Evolutionary conservation across 148 eudicot species (phyloP), one percentile per base, ranked within the genome.

Genomic region (Vaccinium darrowii): DNA sequence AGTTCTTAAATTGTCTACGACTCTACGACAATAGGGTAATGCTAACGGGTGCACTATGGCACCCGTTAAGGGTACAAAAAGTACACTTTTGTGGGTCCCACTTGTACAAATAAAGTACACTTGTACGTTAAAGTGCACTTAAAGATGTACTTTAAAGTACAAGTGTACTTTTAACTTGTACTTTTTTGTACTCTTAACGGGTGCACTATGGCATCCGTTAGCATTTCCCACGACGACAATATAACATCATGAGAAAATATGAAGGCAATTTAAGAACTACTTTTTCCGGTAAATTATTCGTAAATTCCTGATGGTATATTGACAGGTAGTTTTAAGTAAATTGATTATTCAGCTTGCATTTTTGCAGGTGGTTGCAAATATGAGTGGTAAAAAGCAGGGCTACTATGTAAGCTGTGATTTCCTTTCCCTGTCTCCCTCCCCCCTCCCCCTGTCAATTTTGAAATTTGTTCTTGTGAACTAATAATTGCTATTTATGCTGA

Each of bases 311-410:
- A 16, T 7, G 49, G 30, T 72, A 13, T 33, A 73, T 73, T 65
- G 14, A 33, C 43, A 71, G 19, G 14, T 25, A 16, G 50, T 73
- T 73, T 73, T 39, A 1, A 13, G 8, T 71, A 9, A 79, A 80
- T 3, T 47, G 62, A 77, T 75, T 14, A 2, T 81, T 56, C 9
- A 8, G n/a, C 12, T 57, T 77, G 72, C 8, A 33, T 77, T n/a
- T 63, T 82, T 86, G 90, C 90, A 92, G 97, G 97, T 94, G 86
- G 93, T 94, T 86, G 90, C 95, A 58, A 92, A 93, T 33, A 90
- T 93, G 89, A 88, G 92, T 8, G 93, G 95, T 82, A 90, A 91
- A 84, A 91, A 88, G 54, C 88, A 88, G 72, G 67, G 83, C 11
- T 83, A 78, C 88, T 89, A 25, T 65, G 72, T 78, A 33, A 79